Percentiles rank a stretch among this genome's conserved stretches.
Evolutionary conservation across 495 filamentous ascomycete genomes (phyloP).

Genomic region (Aspergillus wentii): DNA sequence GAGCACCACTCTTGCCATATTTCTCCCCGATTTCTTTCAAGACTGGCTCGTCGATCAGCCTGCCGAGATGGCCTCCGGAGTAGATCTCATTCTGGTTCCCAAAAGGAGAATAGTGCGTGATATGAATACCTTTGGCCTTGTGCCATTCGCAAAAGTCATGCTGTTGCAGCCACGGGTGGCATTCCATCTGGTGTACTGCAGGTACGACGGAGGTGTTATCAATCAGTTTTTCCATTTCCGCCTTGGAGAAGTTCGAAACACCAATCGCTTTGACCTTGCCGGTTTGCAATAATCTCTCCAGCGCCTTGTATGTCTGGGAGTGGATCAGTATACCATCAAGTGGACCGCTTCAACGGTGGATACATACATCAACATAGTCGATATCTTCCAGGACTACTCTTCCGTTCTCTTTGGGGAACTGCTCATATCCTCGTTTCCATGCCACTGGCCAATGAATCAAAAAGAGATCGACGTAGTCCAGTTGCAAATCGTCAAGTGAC

Average conservation of each 20-base stretch:
- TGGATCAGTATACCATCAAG: too few relatives aligned
- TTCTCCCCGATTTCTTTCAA: conserved; percentile 58
- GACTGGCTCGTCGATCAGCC: conserved; percentile 57
- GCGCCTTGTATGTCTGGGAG: conserved; percentile 54
- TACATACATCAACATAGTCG: conserved; percentile 47
- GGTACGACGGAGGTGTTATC: conserved; percentile 54
- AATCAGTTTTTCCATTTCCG: conserved; percentile 64
- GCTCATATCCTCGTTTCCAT: conserved; percentile 35
- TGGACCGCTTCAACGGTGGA: too few relatives aligned
- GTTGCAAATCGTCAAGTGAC: conserved; percentile 54
- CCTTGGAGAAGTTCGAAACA: conserved; percentile 69
- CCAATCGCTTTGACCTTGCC: conserved; percentile 65
- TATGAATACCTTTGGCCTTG: conserved; percentile 50
- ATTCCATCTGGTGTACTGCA: conserved; percentile 62
- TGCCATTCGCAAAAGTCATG: conserved; percentile 51
- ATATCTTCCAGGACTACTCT: conserved; percentile 37
- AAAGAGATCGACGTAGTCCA: conserved; percentile 67
- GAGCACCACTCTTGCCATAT: conserved; percentile 56
- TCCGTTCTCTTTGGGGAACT: conserved; percentile 43
- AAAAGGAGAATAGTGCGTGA: conserved; percentile 64
- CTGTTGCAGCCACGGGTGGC: conserved; percentile 60
- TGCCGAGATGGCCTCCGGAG: conserved; percentile 38
- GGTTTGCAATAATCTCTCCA: conserved; percentile 54
- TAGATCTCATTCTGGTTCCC: conserved; percentile 69
- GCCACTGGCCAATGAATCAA: conserved; percentile 66